Conservation (phyloP, 2,329 filamentous ascomycete genomes). For the Aspergillus sp. region DNA sequence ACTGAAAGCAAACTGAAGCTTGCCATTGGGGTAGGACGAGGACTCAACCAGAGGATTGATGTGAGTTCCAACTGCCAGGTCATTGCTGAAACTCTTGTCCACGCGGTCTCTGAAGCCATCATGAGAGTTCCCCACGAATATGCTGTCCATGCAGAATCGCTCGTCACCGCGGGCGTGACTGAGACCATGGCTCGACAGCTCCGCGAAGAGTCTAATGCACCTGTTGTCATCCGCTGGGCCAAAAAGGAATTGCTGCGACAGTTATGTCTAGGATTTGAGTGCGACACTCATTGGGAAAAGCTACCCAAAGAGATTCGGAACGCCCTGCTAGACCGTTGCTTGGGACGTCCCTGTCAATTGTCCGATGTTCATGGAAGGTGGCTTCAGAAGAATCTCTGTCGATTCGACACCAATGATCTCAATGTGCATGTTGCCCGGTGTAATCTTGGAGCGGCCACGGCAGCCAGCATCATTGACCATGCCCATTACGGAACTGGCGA, state of each 20-base stretch:
- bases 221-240: slow-evolving; percentile 35
- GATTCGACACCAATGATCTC: slow-evolving; percentile 29
- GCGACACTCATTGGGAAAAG: slow-evolving; percentile 49
- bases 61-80: slow-evolving; percentile 32
- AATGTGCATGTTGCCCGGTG: slow-evolving; percentile 45
- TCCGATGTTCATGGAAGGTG: slow-evolving; percentile 38
- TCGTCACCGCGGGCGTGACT: slow-evolving; percentile 28
- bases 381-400: slow-evolving; percentile 39
- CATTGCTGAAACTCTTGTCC: slow-evolving; percentile 35
- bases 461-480: slow-evolving; percentile 27
- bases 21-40: slow-evolving; percentile 27
- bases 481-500: slow-evolving; percentile 24
- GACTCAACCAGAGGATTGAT: slow-evolving; percentile 25
- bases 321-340: slow-evolving; percentile 43
- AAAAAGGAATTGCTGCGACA: slow-evolving; percentile 44
- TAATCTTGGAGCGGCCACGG: slow-evolving; percentile 43
- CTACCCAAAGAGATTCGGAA: slow-evolving; percentile 44
- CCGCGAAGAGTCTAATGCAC: slow-evolving; percentile 31
- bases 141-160: slow-evolving; percentile 27
- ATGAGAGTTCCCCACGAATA: slow-evolving; percentile 34
- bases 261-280: slow-evolving; percentile 46
- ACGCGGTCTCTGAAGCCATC: slow-evolving; percentile 31
- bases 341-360: slow-evolving; percentile 39
- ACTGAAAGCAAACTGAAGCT: slow-evolving; percentile 21
- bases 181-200: slow-evolving; percentile 30